Evolutionary conservation across 2,329 filamentous ascomycete species (phyloP).

Genomic region (Aspergillus novofumigatus): DNA sequence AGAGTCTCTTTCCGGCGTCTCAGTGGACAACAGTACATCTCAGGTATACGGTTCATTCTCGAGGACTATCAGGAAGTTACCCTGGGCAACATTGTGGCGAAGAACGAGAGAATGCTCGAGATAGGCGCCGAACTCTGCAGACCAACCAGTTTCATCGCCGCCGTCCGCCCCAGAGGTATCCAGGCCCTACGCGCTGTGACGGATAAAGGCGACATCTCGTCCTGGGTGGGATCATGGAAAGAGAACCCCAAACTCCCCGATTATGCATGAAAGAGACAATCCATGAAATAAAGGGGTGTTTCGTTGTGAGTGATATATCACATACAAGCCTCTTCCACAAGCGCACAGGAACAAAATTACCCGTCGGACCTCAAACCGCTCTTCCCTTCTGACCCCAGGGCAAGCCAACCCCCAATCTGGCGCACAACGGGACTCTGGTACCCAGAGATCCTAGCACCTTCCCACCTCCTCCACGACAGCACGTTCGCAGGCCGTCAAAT

Average conservation of each 20-base stretch:
- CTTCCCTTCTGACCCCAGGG: slow-evolving; percentile 4
- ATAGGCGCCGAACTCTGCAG: background rate
- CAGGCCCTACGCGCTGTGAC: slow-evolving; percentile 13
- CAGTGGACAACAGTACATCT: slow-evolving; percentile 9
- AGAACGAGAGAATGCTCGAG: background rate
- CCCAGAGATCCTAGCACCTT: slow-evolving; percentile 11
- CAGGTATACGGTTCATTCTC: background rate
- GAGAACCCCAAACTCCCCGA: slow-evolving; percentile 12
- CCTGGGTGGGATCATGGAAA: slow-evolving; percentile 14
- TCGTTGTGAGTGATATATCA: slow-evolving; percentile 12
- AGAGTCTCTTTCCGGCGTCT: slow-evolving; percentile 12
- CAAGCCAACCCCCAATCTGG: slow-evolving; percentile 8
- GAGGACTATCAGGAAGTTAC: too few relatives aligned
- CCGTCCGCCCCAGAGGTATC: slow-evolving; percentile 15
- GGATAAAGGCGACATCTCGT: slow-evolving; percentile 8
- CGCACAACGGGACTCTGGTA: slow-evolving; percentile 19
- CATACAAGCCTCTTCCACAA: too few relatives aligned
- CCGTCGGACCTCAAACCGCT: slow-evolving; percentile 6
- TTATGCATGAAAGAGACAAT: slow-evolving; percentile 15
- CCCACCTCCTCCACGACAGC: slow-evolving; percentile 9
- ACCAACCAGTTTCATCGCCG: slow-evolving; percentile 14
- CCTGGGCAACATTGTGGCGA: too few relatives aligned
- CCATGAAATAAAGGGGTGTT: slow-evolving; percentile 12
- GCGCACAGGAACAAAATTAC: too few relatives aligned
- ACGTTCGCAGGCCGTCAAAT: slow-evolving; percentile 7